Percentiles rank a stretch among this genome's conserved stretches.
Conservation (phyloP, 176 grass and related monocot genomes). For the Lolium perenne region DNA sequence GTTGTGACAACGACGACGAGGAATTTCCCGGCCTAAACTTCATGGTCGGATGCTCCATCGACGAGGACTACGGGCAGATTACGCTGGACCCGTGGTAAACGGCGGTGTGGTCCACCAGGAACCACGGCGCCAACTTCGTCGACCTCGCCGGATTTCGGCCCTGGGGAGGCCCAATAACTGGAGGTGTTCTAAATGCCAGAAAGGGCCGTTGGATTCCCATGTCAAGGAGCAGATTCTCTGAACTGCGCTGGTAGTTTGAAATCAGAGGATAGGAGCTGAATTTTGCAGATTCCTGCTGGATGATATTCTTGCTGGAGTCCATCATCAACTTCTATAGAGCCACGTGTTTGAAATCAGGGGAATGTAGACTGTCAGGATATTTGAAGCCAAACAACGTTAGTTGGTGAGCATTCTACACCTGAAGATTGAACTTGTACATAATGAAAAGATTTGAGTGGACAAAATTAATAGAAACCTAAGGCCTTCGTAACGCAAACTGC, state of each 20-base stretch:
- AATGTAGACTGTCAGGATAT: slow-evolving; percentile 19
- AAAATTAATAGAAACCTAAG: background rate
- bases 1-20: too few relatives aligned
- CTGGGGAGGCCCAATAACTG: too few relatives aligned
- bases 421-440: background rate
- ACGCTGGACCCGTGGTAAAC: too few relatives aligned
- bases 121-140: too few relatives aligned
- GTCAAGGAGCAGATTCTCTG: slow-evolving; percentile 29
- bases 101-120: too few relatives aligned
- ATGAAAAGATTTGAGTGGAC: background rate
- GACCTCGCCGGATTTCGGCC: too few relatives aligned
- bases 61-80: too few relatives aligned
- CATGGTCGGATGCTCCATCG: too few relatives aligned
- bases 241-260: slow-evolving; percentile 35
- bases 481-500: background rate
- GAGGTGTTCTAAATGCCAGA: too few relatives aligned
- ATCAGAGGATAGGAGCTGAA: slow-evolving; percentile 29
- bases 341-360: background rate
- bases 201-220: too few relatives aligned
- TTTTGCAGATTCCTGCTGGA: slow-evolving; percentile 38
- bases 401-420: background rate
- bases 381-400: slow-evolving; percentile 7
- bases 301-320: slow-evolving; percentile 31
- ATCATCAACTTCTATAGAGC: background rate
- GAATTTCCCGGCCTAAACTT: too few relatives aligned